Percentiles rank a stretch among this genome's conserved stretches.
Evolutionary conservation across 805 yeast species (phyloP).

Genomic region (Starmerella powellii): DNA sequence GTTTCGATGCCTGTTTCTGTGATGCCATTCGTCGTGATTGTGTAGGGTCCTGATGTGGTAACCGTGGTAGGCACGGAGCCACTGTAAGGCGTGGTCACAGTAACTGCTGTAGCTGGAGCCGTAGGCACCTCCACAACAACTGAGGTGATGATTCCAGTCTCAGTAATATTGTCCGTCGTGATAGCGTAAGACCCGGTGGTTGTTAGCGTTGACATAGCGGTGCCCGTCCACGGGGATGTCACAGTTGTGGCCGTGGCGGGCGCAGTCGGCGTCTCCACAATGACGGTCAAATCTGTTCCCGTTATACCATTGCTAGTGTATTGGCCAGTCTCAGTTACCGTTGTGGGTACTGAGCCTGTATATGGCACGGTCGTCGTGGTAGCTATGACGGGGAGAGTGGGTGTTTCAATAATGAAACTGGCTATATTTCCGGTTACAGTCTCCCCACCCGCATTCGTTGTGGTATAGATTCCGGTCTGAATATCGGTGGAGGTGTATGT

Average conservation of each 20-base stretch:
- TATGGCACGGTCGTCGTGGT: neutral
- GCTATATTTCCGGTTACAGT: neutral
- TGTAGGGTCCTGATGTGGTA: too few relatives aligned
- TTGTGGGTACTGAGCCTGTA: neutral
- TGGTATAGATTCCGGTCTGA: neutral
- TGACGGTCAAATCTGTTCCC: neutral
- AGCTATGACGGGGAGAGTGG: neutral
- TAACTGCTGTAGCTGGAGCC: neutral
- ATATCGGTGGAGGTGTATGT: neutral
- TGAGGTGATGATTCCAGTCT: neutral
- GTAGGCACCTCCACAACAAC: constrained; percentile 2
- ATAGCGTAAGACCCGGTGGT: neutral
- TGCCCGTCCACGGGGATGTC: constrained; percentile 1
- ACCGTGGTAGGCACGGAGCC: neutral
- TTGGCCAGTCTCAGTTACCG: neutral
- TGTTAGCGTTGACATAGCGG: neutral
- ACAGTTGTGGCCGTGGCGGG: constrained; percentile 1
- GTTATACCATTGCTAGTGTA: neutral
- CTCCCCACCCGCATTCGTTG: neutral
- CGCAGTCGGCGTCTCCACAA: constrained; percentile 4
- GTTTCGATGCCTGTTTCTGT: neutral
- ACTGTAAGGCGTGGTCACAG: neutral
- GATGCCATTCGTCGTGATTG: neutral
- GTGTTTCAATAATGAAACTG: neutral
- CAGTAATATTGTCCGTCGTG: neutral